A percentile compares a stretch with the other conserved stretches of the same genome.
Conservation (phyloP, 345 rosid species). For the Euclidium syriacum region DNA sequence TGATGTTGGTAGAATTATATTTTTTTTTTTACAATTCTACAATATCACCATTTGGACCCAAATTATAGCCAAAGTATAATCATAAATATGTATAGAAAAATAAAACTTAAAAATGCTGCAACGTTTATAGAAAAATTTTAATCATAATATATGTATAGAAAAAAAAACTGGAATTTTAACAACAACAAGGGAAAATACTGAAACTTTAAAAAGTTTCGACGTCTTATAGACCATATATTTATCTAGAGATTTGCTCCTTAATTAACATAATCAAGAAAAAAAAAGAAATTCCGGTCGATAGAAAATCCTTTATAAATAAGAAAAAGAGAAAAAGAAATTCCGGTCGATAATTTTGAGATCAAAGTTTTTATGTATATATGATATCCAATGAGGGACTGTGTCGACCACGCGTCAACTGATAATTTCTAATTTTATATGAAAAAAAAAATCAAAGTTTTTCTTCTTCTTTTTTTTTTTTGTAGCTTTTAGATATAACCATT, state of each 20-base stretch:
- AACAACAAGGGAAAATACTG: too few relatives aligned
- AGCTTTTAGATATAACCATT: constrained; percentile 6
- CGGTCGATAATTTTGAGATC: not conserved
- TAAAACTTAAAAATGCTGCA: too few relatives aligned
- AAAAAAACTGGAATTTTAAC: too few relatives aligned
- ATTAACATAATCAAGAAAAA: constrained; percentile 7
- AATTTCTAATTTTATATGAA: constrained; percentile 9
- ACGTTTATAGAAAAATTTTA: too few relatives aligned
- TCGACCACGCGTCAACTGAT: constrained; percentile 24
- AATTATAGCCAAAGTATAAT: too few relatives aligned
- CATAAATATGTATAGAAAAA: too few relatives aligned
- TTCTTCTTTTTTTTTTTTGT: not conserved
- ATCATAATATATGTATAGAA: not conserved
- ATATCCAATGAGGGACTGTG: constrained; percentile 27
- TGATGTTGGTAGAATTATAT: too few relatives aligned
- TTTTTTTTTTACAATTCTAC: too few relatives aligned
- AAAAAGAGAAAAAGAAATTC: not conserved
- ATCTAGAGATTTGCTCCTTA: not conserved
- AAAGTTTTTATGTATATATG: constrained; percentile 16
- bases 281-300: not conserved
- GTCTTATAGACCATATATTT: not conserved
- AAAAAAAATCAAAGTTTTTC: not conserved
- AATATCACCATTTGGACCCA: too few relatives aligned
- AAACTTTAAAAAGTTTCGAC: not conserved
- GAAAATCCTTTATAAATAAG: too few relatives aligned